phyloP scores from a whole-genome alignment of 176 grass and related monocot genomes.

The Musa beccarii region DNA sequence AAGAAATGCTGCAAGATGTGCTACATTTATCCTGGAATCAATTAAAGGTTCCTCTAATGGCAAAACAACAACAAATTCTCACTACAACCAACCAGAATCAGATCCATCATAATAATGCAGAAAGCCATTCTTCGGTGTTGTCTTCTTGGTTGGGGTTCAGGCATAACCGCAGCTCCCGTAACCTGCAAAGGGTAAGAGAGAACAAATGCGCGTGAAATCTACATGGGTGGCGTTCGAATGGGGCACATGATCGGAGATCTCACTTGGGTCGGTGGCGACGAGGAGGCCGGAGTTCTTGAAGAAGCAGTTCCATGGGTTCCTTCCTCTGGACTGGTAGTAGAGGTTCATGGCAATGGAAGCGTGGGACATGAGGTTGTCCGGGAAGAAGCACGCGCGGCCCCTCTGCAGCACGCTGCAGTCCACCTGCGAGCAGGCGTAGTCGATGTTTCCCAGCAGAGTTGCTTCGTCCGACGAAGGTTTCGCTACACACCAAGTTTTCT shows the following conservation, averaged over 20 bases:
- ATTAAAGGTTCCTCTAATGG: background rate
- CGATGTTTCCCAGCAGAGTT: slow-evolving; percentile 40
- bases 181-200: slow-evolving; percentile 26
- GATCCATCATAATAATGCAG: background rate
- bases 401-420: slow-evolving; percentile 52
- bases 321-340: slow-evolving; percentile 63
- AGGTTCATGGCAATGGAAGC: slow-evolving; percentile 87
- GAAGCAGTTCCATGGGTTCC: slow-evolving; percentile 69
- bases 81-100: background rate
- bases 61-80: background rate
- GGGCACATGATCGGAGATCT: background rate
- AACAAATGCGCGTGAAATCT: background rate
- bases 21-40: background rate
- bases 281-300: slow-evolving; percentile 57
- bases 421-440: slow-evolving; percentile 70
- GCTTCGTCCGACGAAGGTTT: slow-evolving; percentile 57
- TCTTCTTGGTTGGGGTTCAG: slow-evolving; percentile 2
- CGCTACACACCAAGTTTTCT: slow-evolving; percentile 89
- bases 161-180: slow-evolving; percentile 46
- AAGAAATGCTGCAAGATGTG: background rate
- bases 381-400: slow-evolving; percentile 52
- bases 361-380: slow-evolving; percentile 52
- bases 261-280: slow-evolving; percentile 66
- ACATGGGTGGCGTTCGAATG: no score
- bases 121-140: background rate